Base-by-base conservation (phyloP, 129 eudicot genomes). In the Gnaphalium uliginosum region DNA sequence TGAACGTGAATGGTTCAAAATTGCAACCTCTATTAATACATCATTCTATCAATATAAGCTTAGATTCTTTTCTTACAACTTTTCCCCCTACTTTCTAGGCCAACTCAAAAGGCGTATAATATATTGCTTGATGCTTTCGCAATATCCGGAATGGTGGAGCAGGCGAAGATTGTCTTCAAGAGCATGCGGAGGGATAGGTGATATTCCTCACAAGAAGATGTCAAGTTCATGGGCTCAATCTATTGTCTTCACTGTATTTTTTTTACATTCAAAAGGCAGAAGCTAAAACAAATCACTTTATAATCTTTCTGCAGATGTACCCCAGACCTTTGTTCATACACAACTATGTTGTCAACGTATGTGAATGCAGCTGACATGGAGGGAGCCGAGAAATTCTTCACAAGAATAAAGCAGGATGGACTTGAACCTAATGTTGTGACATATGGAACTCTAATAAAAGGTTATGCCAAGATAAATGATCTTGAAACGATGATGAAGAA, bases 71-170 rank as follows among this genome's bases (percentile, higher is more conserved):
- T 13, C 66, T 75, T 74, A 61, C 53, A 14, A 18, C 8, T 29
- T 41, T 59, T n/a, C 8, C 32, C 37, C 14, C 24, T 4, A 46
- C 30, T 17, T 85, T 82, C 11, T 86, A 94, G 98, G 96, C 98
- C 98, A 37, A 90, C 98, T 24, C 93, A 81, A 69, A 94, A 90
- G 69, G 91, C 93, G 9, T 94, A 94, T 68, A 94, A 94, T 72
- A 90, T 94, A 37, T 87, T 94, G 91, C 98, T 94, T 67, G 97
- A 94, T 85, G 96, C 98, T n/a, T 94, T 94, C 84, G 97, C 98
- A n/a, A 87, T 94, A 63, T 90, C 96, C 3, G 98, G 98, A 77
- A 87, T 94, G 98, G 96, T 94, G 64, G 98, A 94, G 74, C 96
- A 91, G 73, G 96, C 98, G 0, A 83, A 81, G 53, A 69, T 63